Conservation (phyloP, 1,284 basidiomycete species). For the Ustilago nuda region DNA sequence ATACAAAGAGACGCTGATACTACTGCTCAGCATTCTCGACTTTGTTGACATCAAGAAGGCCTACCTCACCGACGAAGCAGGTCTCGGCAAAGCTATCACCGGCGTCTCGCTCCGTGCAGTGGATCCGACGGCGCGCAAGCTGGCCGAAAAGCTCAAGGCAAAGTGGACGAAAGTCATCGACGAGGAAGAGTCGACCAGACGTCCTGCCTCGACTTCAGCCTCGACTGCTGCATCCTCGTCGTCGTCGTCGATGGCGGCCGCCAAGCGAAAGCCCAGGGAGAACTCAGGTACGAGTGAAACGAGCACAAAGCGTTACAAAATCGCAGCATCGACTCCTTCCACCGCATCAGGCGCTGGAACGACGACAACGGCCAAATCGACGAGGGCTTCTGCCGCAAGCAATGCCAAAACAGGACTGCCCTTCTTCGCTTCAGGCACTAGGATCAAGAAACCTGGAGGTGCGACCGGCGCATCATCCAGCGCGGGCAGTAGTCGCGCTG, state of each 20-base stretch:
- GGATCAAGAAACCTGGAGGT: slow-evolving; percentile 9
- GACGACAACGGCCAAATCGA: slow-evolving; percentile 2
- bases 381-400: slow-evolving; percentile 5
- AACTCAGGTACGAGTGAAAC: slow-evolving; percentile 8
- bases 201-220: background rate
- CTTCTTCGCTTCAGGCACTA: slow-evolving; percentile 21
- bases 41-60: slow-evolving; percentile 41
- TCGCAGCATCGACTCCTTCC: slow-evolving; percentile 9
- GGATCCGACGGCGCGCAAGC: slow-evolving; percentile 28
- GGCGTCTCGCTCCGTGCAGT: slow-evolving; percentile 45
- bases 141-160: slow-evolving; percentile 39
- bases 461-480: background rate
- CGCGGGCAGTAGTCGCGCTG: background rate
- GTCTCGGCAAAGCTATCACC: slow-evolving; percentile 52
- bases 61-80: slow-evolving; percentile 57
- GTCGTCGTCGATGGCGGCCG: slow-evolving; percentile 5
- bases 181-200: slow-evolving; percentile 7
- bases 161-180: slow-evolving; percentile 56
- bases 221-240: slow-evolving; percentile 3
- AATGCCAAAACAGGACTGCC: slow-evolving; percentile 23
- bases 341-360: slow-evolving; percentile 2
- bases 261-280: slow-evolving; percentile 33
- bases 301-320: slow-evolving; percentile 36
- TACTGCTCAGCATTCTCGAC: slow-evolving; percentile 47
- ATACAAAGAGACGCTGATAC: slow-evolving; percentile 45